These are phyloP conservation scores for Penicillium sp. DNA, from an alignment of 2,329 filamentous ascomycete genomes.

Conservation along the genomic window DNA sequence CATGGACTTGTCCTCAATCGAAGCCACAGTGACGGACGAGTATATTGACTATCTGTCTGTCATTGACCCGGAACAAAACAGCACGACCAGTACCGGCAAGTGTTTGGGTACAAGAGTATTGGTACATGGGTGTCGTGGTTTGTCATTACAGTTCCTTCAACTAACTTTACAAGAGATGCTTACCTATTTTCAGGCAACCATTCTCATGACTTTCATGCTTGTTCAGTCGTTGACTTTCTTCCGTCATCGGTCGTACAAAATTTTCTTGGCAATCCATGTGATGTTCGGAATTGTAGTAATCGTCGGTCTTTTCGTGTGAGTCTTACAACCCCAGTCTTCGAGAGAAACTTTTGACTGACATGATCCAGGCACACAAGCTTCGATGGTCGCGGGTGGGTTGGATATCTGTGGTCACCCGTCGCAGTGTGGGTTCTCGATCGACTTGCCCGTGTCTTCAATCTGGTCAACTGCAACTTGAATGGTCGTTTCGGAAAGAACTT, in stretches of 20 bases:
- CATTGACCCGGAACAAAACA: no score
- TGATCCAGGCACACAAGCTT: background rate
- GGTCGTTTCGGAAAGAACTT: background rate
- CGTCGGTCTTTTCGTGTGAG: background rate
- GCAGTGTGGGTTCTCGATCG: background rate
- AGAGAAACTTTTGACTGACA: background rate
- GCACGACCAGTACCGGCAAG: no score
- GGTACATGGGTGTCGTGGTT: no score
- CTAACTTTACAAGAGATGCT: no score
- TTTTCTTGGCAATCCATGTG: background rate
- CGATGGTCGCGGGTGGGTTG: background rate
- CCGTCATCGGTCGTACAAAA: background rate
- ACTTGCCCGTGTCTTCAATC: background rate
- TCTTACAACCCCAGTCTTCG: background rate
- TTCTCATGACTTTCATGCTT: no score
- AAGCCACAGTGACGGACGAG: no score
- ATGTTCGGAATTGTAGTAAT: background rate
- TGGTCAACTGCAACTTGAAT: background rate
- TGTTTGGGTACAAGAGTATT: no score
- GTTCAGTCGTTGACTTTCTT: no score
- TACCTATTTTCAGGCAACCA: no score
- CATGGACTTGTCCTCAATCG: no score
- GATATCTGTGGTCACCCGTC: background rate
- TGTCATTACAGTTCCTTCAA: no score
- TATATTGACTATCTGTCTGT: no score